phyloP scores from a whole-genome alignment of 23 red algal genomes.

The Agarophyton chilense region DNA sequence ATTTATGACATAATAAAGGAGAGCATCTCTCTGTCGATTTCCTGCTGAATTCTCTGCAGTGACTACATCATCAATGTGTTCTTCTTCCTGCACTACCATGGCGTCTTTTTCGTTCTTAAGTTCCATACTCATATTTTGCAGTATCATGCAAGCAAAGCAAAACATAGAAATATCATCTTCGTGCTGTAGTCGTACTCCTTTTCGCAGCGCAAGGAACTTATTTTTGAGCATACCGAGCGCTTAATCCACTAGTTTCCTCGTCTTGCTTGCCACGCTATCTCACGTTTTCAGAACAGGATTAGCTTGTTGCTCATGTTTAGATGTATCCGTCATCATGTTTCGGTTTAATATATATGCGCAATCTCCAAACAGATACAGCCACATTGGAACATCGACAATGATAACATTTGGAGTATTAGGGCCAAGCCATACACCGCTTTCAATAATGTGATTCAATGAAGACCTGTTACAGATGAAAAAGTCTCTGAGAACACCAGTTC shows the following conservation, averaged over 20 bases:
- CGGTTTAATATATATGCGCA: not conserved
- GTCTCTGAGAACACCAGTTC: not conserved
- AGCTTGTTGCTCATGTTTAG: not conserved
- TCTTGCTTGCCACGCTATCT: not conserved
- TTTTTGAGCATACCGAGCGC: slow-evolving; percentile 50
- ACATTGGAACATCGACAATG: not conserved
- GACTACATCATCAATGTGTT: not conserved
- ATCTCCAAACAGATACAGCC: slow-evolving; percentile 2
- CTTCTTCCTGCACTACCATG: not conserved
- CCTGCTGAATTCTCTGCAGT: not conserved
- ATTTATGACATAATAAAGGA: slow-evolving; percentile 12
- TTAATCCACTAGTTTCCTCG: slow-evolving; percentile 25
- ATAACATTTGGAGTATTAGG: not conserved
- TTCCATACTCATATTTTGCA: slow-evolving; percentile 41
- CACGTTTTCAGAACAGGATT: not conserved
- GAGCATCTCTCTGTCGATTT: slow-evolving; percentile 18
- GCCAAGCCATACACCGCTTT: not conserved
- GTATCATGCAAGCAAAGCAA: not conserved
- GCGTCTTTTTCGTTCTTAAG: not conserved
- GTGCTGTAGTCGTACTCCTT: not conserved
- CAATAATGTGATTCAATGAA: not conserved
- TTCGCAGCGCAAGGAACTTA: not conserved
- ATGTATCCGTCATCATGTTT: slow-evolving; percentile 4
- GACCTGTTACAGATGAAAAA: not conserved
- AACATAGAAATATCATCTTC: slow-evolving; percentile 39